Conservation (phyloP, 2,329 filamentous ascomycete genomes). For the Diaporthe sp. region DNA sequence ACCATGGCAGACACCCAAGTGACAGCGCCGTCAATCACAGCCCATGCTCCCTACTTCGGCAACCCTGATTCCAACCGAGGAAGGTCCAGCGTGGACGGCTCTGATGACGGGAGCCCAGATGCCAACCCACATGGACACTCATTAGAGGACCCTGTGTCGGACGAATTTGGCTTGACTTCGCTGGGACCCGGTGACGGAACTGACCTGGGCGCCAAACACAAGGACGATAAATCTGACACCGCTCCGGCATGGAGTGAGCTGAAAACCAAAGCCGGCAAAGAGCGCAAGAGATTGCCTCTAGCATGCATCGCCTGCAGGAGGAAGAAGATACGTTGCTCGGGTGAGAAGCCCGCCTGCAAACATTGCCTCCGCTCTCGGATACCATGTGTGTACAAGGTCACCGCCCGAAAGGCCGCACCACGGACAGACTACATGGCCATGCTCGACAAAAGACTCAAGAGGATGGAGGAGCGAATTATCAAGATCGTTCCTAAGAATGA, state of each 20-base stretch:
- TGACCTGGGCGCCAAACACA: conserved; percentile 67
- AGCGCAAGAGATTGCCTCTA: conserved; percentile 90
- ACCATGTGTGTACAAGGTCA: conserved; percentile 98
- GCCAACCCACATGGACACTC: conserved; percentile 59
- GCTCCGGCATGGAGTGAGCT: conserved; percentile 83
- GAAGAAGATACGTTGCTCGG: conserved; percentile 98
- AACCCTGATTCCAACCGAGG: conserved; percentile 41
- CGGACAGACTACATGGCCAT: conserved; percentile 99
- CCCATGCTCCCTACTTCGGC: conserved; percentile 52
- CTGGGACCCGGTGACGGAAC: conserved; percentile 64
- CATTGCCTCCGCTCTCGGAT: conserved; percentile 94
- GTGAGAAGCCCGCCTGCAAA: conserved; percentile 97
- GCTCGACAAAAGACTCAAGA: conserved; percentile 93
- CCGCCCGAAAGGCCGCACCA: conserved; percentile 91
- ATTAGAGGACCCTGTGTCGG: conserved; percentile 67
- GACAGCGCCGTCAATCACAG: conserved; percentile 54
- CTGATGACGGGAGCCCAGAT: conserved; percentile 62
- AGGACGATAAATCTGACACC: conserved; percentile 71
- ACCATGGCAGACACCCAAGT: conserved; percentile 55
- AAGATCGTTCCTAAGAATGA: conserved; percentile 94
- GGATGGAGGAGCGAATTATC: conserved; percentile 98
- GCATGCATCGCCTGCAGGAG: conserved; percentile 96
- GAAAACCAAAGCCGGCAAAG: conserved; percentile 94
- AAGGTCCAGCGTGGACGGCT: conserved; percentile 54
- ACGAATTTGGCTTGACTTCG: conserved; percentile 70